phyloP scores from a whole-genome alignment of 129 eudicot species.

The Escallonia rubra region DNA sequence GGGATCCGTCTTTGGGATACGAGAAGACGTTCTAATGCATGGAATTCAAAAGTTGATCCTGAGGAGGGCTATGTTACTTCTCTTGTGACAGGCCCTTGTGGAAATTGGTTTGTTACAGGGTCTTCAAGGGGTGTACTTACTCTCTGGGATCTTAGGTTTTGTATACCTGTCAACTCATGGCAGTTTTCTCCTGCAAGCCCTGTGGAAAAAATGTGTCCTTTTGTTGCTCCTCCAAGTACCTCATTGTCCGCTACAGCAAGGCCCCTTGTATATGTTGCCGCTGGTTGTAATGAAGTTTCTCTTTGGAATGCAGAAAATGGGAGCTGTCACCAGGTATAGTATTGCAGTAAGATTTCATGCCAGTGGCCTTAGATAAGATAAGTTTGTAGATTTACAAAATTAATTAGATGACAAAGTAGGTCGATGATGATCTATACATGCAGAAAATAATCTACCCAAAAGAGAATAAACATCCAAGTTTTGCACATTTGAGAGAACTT shows the following conservation, averaged over 20 bases:
- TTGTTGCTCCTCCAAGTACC: conserved; percentile 58
- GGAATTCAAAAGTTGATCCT: conserved; percentile 66
- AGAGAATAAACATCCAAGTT: too few species aligned
- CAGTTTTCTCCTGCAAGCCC: conserved; percentile 70
- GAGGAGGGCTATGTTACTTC: conserved; percentile 83
- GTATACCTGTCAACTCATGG: conserved; percentile 91
- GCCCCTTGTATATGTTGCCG: conserved; percentile 97
- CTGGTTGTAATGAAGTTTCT: conserved; percentile 93
- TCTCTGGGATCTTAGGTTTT: conserved; percentile 92
- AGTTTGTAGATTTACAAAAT: neutral
- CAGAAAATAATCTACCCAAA: too few species aligned
- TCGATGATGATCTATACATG: too few species aligned
- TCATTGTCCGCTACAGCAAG: conserved; percentile 62
- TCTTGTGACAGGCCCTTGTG: conserved; percentile 82
- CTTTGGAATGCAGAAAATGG: conserved; percentile 98
- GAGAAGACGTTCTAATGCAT: conserved; percentile 45
- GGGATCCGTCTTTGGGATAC: conserved; percentile 88
- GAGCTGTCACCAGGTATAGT: conserved; percentile 87
- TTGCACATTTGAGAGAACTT: too few species aligned
- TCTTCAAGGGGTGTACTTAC: conserved; percentile 94
- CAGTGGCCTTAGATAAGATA: neutral
- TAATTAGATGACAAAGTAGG: too few species aligned
- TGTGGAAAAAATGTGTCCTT: conserved; percentile 77
- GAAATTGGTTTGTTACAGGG: conserved; percentile 98
- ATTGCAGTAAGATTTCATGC: neutral